Conservation (phyloP, 2,329 filamentous ascomycete genomes). For the Penicillium brevicompactum region DNA sequence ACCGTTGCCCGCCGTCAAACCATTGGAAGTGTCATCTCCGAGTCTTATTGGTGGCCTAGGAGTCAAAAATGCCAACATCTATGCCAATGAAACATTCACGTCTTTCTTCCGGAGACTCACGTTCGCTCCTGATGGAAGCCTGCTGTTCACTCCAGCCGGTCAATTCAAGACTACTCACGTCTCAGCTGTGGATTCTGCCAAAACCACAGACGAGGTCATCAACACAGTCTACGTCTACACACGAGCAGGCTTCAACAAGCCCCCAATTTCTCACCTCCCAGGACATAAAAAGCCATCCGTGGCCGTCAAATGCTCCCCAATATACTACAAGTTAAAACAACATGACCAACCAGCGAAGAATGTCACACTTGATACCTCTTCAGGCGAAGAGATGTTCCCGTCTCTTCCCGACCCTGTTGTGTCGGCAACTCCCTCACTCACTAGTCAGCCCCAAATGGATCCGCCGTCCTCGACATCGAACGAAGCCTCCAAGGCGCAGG, state of each 20-base stretch:
- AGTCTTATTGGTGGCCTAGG: conserved; percentile 63
- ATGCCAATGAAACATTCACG: conserved; percentile 94
- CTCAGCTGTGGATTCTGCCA: conserved; percentile 67
- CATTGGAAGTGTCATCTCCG: conserved; percentile 84
- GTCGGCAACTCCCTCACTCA: conserved; percentile 53
- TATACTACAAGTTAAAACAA: conserved; percentile 80
- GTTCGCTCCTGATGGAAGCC: conserved; percentile 91
- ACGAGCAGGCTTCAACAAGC: conserved; percentile 92
- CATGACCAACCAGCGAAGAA: conserved; percentile 71
- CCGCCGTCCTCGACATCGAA: conserved; percentile 60
- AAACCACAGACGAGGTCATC: conserved; percentile 79
- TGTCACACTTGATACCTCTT: conserved; percentile 93
- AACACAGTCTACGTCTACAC: conserved; percentile 99
- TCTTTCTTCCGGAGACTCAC: conserved; percentile 94
- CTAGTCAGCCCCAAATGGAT: conserved; percentile 66
- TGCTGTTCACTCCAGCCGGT: conserved; percentile 90
- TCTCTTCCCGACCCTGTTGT: conserved; percentile 80
- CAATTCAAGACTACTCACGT: conserved; percentile 84
- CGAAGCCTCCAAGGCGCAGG: conserved; percentile 56
- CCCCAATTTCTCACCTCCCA: conserved; percentile 89
- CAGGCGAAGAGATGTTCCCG: conserved; percentile 78
- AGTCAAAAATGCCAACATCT: conserved; percentile 83
- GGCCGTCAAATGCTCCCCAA: conserved; percentile 88
- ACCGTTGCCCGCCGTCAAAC: conserved; percentile 92
- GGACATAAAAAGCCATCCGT: conserved; percentile 98